Base-by-base conservation (phyloP, 768 basidiomycete species). In the Cyclocybe aegerita region DNA sequence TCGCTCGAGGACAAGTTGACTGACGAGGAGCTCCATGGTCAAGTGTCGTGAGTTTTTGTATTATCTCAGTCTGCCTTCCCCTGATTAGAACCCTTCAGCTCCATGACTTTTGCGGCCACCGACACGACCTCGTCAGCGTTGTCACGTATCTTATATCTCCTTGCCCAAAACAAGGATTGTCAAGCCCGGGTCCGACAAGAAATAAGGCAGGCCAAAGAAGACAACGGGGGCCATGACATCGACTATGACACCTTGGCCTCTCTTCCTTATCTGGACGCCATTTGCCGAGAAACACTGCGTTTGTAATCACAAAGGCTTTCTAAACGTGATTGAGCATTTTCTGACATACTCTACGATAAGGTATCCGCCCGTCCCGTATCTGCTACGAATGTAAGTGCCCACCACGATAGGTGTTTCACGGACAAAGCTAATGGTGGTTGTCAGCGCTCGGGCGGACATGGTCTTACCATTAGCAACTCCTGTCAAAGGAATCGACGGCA, bases 61-160 rank as follows among this genome's bases (percentile, higher is more conserved):
- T 46, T 3, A n/a, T 50, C 32, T n/a, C 9, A 23, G 23, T 23
- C 46, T 31, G 14, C n/a, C 14, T 37, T 15, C 35, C 0, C 39
- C 12, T 16, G n/a, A 5, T 4, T 17, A 5, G 16, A 11, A 6
- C 7, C 43, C n/a, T 15, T 23, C 33, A 67, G 65, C 3, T 51
- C 65, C 6, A 49, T 67, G 14, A 62, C 69, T 14, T 67, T 73
- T 43, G 75, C 75, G 0, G 76, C 68, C 1, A 71, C 70, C 50
- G 76, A 78, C 53, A 77, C 76, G 0, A 77, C 77, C 0, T 73
- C 76, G 9, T 63, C 58, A 12, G 70, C 70, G 1, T 56, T 78
- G 9, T 63, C 69, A 4, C 65, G 71, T 1, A 68, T 60, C 11
- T 44, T 80, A n/a, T 56, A 68, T 30, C 55, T 70, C 4, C 65